These are phyloP conservation scores for Arthroderma sp. DNA, from an alignment of 2,329 filamentous ascomycete genomes.

Conservation along the genomic window DNA sequence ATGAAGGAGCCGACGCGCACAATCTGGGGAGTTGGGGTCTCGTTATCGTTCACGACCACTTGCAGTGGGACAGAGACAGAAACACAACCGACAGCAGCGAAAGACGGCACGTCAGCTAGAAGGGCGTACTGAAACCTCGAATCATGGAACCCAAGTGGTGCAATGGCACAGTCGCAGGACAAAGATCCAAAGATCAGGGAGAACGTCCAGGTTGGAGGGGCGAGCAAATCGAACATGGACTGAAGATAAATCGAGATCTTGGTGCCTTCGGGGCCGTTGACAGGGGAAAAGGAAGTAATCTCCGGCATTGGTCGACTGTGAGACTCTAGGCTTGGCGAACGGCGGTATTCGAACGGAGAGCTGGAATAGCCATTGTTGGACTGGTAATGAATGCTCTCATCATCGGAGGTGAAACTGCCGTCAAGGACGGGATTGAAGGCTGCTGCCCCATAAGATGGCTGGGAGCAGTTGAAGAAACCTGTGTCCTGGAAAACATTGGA, in stretches of 20 bases:
- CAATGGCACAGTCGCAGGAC: conserved; percentile 54
- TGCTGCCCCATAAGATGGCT: conserved; percentile 27
- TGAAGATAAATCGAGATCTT: conserved; percentile 62
- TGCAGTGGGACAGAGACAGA: conserved; percentile 46
- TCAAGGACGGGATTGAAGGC: conserved; percentile 29
- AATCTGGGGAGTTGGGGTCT: conserved; percentile 37
- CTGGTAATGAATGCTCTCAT: conserved; percentile 29
- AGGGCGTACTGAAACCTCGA: conserved; percentile 58
- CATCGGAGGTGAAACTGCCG: conserved; percentile 28
- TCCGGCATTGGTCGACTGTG: conserved; percentile 47
- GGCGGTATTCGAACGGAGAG: conserved; percentile 45
- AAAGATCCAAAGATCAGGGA: conserved; percentile 67
- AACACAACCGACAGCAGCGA: conserved; percentile 42
- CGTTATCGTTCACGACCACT: conserved; percentile 46
- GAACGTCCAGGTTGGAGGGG: conserved; percentile 39
- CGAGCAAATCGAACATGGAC: conserved; percentile 60
- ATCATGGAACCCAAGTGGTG: conserved; percentile 45
- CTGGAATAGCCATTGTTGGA: conserved; percentile 26
- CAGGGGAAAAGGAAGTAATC: conserved; percentile 58
- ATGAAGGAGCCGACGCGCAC: conserved; percentile 49
- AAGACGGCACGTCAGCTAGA: conserved; percentile 57
- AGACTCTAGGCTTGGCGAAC: conserved; percentile 54
- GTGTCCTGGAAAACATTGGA: conserved; percentile 24
- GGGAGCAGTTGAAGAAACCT: conserved; percentile 25
- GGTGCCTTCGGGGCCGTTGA: conserved; percentile 54